Conservation (phyloP, 2,329 filamentous ascomycete species). For the Aureobasidium lini region DNA sequence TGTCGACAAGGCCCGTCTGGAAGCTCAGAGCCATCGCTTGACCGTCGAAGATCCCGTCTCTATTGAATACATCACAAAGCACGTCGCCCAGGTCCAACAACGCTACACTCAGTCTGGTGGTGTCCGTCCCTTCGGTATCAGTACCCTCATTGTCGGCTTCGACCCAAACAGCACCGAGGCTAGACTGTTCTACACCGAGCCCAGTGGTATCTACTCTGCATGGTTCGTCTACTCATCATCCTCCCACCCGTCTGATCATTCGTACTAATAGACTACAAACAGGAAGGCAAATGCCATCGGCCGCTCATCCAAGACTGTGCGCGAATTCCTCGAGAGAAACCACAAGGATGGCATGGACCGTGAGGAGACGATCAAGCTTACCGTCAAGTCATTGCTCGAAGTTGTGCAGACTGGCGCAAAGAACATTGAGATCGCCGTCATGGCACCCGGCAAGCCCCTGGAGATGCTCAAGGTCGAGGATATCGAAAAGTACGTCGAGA, state of each 20-base stretch:
- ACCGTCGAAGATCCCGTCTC: conserved; percentile 96
- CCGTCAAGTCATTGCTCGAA: conserved; percentile 95
- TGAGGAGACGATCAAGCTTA: conserved; percentile 90
- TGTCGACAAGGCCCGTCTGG: conserved; percentile 93
- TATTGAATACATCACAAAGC: conserved; percentile 99
- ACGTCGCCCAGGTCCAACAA: conserved; percentile 95
- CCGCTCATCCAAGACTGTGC: conserved; percentile 95
- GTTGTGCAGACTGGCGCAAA: conserved; percentile 98
- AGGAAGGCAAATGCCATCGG: conserved; percentile 99
- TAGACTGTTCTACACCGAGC: conserved; percentile 94
- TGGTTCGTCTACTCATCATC: conserved; percentile 55
- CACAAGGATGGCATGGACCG: conserved; percentile 98
- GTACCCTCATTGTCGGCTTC: conserved; percentile 96
- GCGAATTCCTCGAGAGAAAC: conserved; percentile 97
- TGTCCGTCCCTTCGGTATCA: conserved; percentile 97
- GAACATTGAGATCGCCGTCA: conserved; percentile 99
- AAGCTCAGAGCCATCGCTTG: conserved; percentile 93
- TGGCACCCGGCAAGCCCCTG: conserved; percentile 83
- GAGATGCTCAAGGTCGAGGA: conserved; percentile 94
- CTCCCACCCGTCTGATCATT: neutral
- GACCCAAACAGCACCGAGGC: conserved; percentile 86
- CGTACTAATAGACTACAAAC: conserved; percentile 9
- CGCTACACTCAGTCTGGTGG: conserved; percentile 98
- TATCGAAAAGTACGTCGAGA: conserved; percentile 96
- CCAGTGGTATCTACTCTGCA: conserved; percentile 98